Evolutionary conservation across 495 filamentous ascomycete genomes (phyloP).

Genomic region (Massariosphaeria phaeospora): DNA sequence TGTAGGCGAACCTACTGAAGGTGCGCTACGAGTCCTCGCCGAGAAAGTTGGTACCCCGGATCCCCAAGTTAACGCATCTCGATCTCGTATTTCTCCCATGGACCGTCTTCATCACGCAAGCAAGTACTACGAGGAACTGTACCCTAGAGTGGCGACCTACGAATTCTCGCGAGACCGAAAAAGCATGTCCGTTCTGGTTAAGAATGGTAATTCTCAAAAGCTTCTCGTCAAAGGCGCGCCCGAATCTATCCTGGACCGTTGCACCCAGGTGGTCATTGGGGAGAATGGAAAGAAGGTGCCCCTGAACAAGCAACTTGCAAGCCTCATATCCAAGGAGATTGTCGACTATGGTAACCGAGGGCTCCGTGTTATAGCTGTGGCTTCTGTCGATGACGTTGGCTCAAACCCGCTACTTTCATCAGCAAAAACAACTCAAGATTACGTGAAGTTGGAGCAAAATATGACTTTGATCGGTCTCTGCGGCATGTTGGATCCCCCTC

Average conservation of each 20-base stretch:
- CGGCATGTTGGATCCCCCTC: conserved; percentile 95
- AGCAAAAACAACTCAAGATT: conserved; percentile 78
- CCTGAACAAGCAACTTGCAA: conserved; percentile 59
- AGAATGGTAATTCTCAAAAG: conserved; percentile 59
- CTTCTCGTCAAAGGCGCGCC: conserved; percentile 97
- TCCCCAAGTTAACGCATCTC: conserved; percentile 51
- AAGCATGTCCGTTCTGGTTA: conserved; percentile 96
- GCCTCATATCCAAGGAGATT: conserved; percentile 69
- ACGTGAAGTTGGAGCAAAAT: conserved; percentile 79
- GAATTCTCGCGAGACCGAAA: conserved; percentile 98
- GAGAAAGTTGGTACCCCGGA: conserved; percentile 87
- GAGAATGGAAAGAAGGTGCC: conserved; percentile 66
- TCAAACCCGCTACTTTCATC: conserved; percentile 63
- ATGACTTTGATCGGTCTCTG: conserved; percentile 92
- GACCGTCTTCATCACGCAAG: conserved; percentile 73
- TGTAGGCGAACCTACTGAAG: conserved; percentile 95
- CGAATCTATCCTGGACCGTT: conserved; percentile 88
- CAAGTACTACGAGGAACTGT: conserved; percentile 73
- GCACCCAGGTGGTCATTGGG: conserved; percentile 72
- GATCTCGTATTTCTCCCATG: conserved; percentile 45
- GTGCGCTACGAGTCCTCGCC: conserved; percentile 80
- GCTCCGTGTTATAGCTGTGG: conserved; percentile 91
- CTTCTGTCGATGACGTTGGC: conserved; percentile 66
- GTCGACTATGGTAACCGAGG: conserved; percentile 86
- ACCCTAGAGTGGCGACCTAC: conserved; percentile 74